Conservation (phyloP, 2,329 filamentous ascomycete genomes). For the Xylariales sp. region DNA sequence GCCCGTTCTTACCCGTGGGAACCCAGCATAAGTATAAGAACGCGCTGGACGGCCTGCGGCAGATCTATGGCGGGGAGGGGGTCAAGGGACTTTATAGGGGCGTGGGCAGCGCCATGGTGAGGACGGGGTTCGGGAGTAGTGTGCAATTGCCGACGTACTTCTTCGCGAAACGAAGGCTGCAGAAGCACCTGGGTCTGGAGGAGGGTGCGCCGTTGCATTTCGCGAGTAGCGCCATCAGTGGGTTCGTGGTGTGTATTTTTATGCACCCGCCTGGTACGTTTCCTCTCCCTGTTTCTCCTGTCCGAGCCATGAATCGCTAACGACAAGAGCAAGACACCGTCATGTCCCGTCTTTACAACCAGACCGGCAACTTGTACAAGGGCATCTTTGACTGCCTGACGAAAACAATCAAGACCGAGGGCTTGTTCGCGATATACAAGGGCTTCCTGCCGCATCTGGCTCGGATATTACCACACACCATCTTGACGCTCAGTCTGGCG, state of each 20-base stretch:
- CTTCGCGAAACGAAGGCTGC: conserved; percentile 84
- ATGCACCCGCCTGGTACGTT: conserved; percentile 89
- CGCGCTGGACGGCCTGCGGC: conserved; percentile 73
- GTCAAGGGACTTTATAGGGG: conserved; percentile 81
- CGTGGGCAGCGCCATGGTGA: conserved; percentile 88
- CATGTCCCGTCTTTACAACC: conserved; percentile 98
- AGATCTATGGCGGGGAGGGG: conserved; percentile 77
- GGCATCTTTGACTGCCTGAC: conserved; percentile 87
- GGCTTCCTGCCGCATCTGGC: conserved; percentile 94
- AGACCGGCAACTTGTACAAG: conserved; percentile 94
- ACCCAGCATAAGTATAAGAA: conserved; percentile 94
- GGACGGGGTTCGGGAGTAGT: conserved; percentile 91
- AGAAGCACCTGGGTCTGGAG: conserved; percentile 79
- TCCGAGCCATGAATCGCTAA: conserved; percentile 9
- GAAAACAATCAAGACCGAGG: conserved; percentile 89
- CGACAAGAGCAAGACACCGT: conserved; percentile 65
- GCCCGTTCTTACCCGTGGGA: conserved; percentile 85
- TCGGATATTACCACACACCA: conserved; percentile 90
- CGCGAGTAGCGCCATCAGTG: conserved; percentile 80
- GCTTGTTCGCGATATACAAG: conserved; percentile 91
- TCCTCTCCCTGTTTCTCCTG: not conserved
- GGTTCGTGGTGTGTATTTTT: conserved; percentile 93
- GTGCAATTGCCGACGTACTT: conserved; percentile 98
- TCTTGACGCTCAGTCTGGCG: conserved; percentile 85
- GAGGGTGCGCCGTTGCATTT: conserved; percentile 88